Base-by-base conservation (phyloP, 106 monocot genomes). In the Dendrobium officinale region DNA sequence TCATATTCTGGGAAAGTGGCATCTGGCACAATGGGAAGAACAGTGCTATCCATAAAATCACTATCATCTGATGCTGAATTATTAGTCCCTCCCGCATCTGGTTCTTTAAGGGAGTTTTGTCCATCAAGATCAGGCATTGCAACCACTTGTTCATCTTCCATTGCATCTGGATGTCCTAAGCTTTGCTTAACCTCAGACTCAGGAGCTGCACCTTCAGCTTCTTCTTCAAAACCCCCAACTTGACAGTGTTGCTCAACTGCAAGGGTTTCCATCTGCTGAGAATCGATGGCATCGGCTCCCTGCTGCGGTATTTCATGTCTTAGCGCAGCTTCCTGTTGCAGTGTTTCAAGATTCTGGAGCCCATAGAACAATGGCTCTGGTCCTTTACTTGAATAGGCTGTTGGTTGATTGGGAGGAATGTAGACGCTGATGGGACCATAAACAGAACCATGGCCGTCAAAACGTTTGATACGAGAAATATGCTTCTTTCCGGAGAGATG, bases 401-500 rank as follows among this genome's bases (percentile, higher is more conserved):
- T 37, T 1, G 84, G 86, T 45, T 91, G 91, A 48, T 86, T 83
- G 6, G 91, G 89, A 61, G 89, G 91, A 80, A 91, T 85, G 55
- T 86, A 91, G 40, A 81, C 81, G 5, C 55, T 84, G 24, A 91
- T 79, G 26, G 88, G 86, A 44, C 91, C 91, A 48, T 72, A 91
- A 48, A 89, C 81, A 43, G 80, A 45, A 54, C 78, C 83, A 20
- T 80, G 81, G 2, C 81, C 55, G 82, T 91, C 84, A 59, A 85
- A 91, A 8, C 85, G 77, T 77, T 76, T 90, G 58, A 93, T 74
- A 19, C 79, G 79, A 54, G 88, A 82, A 29, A 77, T 15, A 78
- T 94, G 94, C 45, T 94, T 94, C 64, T 91, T 91, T 26, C 91
- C 91, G 4, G 84, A 48, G 0, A 91, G 33, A 81, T 93, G 93